Base-by-base conservation (phyloP, 2,329 filamentous ascomycete genomes). In the Colletotrichum shisoi region DNA sequence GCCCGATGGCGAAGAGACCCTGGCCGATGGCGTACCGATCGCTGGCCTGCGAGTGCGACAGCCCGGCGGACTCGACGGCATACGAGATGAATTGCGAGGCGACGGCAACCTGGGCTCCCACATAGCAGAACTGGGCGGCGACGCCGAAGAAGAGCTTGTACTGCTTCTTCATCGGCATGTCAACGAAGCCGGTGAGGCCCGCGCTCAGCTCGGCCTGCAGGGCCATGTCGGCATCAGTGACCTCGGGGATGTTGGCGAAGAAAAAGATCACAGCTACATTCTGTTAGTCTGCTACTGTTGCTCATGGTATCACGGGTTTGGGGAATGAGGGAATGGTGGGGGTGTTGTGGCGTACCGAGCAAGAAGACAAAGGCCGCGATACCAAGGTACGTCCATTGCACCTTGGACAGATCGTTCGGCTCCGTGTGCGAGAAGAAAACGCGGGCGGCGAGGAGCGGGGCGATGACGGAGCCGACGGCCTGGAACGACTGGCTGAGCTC, bases 311-410 rank as follows among this genome's bases (percentile, higher is more conserved):
- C 21, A 24, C 45, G 21, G 21, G 27, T 31, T 31, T 31, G 27
- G 1, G 27, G 27, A 31, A 27, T 6, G 13, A 12, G 45, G 21
- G 21, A 2, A 6, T 13, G 21, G 13, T 6, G 8, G 46, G 46
- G 13, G 46, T 15, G 1, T 13, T 7, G 46, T 19, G 15, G 46
- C 46, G 15, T 31, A 49, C 46, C 46, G 46, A 89, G 79, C 11
- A 84, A 64, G 69, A 82, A 84, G 31, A 88, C 85, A 66, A 89
- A 89, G 69, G 80, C 79, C 2, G 86, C 87, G 39, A 89, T 87
- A 4, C 84, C 86, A 2, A 89, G 80, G 71, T 90, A 90, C 1
- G 85, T 83, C 85, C 86, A 89, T 73, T 89, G 87, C 9, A 89
- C 87, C 60, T 85, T 89, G 70, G 80, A 77, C 60, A 89, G 75